phyloP scores from a whole-genome alignment of 148 eudicot genomes.

The Suaeda aralocaspica region DNA sequence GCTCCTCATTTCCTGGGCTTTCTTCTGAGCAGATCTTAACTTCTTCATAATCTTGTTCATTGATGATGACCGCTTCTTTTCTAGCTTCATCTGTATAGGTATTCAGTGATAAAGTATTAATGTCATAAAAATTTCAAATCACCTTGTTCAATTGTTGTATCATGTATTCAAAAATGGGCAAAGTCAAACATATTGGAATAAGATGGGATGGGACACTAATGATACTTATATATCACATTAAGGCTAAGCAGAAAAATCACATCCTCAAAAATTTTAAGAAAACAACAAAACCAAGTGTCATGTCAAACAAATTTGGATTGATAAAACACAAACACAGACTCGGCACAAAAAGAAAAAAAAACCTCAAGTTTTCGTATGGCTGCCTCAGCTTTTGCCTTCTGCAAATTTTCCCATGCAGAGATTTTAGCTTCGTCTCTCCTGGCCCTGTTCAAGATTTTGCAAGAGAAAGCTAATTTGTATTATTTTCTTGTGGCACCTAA shows the following conservation, averaged over 20 bases:
- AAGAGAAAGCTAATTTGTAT: neutral
- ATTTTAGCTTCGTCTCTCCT: conserved; percentile 88
- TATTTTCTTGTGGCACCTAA: neutral
- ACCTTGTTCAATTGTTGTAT: neutral
- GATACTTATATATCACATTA: neutral
- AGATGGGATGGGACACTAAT: neutral
- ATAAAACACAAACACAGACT: neutral
- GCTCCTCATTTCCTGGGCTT: conserved; percentile 87
- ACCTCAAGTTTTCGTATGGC: conserved; percentile 93
- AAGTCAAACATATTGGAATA: neutral
- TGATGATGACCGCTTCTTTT: conserved; percentile 93
- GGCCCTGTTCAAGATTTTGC: conserved; percentile 32
- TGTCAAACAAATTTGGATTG: no score
- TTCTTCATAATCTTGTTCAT: conserved; percentile 91
- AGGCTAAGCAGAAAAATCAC: neutral
- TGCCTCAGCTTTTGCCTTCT: conserved; percentile 97
- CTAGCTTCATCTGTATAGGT: conserved; percentile 76
- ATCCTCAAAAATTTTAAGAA: neutral
- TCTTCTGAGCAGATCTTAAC: conserved; percentile 81
- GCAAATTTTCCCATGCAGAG: conserved; percentile 94
- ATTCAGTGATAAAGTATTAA: neutral
- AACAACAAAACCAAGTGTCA: no score
- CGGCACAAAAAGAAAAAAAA: conserved; percentile 14
- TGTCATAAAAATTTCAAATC: neutral
- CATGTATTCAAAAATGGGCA: neutral